Conservation (phyloP, 2,329 filamentous ascomycete species). For the Exophiala spinifera region DNA sequence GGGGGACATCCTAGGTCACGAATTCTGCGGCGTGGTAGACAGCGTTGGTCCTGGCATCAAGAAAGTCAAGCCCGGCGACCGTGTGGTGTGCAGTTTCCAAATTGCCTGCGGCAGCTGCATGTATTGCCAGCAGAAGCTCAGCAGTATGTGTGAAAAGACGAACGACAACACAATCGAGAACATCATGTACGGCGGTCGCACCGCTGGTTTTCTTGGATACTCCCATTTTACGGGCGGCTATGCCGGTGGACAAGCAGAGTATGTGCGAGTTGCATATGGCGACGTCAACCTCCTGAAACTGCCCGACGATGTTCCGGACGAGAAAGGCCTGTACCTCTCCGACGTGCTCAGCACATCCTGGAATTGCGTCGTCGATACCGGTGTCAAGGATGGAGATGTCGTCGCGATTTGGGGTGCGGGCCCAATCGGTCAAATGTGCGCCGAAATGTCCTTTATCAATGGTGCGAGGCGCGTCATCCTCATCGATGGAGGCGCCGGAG, state of each 20-base stretch:
- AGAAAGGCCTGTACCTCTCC: slow-evolving; percentile 77
- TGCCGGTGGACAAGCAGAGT: slow-evolving; percentile 83
- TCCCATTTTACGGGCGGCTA: slow-evolving; percentile 79
- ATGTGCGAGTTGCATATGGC: slow-evolving; percentile 74
- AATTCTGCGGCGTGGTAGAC: slow-evolving; percentile 53
- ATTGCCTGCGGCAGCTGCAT: slow-evolving; percentile 68
- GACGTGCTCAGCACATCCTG: slow-evolving; percentile 78
- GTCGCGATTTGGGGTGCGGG: slow-evolving; percentile 87
- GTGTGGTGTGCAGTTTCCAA: slow-evolving; percentile 83
- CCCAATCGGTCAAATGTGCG: slow-evolving; percentile 77
- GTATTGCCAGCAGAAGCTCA: slow-evolving; percentile 75
- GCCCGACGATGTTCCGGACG: slow-evolving; percentile 75
- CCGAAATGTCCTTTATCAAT: slow-evolving; percentile 64
- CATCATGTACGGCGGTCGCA: slow-evolving; percentile 74
- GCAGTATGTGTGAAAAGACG: slow-evolving; percentile 48
- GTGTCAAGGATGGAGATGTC: slow-evolving; percentile 70
- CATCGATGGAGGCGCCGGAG: slow-evolving; percentile 66
- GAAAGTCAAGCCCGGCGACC: slow-evolving; percentile 57
- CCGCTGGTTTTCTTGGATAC: slow-evolving; percentile 71
- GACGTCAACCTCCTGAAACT: slow-evolving; percentile 79
- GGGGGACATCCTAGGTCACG: slow-evolving; percentile 65
- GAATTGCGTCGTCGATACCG: slow-evolving; percentile 79
- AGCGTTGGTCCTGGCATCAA: slow-evolving; percentile 55
- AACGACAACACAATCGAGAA: slow-evolving; percentile 69
- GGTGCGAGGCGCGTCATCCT: slow-evolving; percentile 74